Conservation (phyloP, 2,329 filamentous ascomycete genomes). For the Podosphaera aphanis region DNA sequence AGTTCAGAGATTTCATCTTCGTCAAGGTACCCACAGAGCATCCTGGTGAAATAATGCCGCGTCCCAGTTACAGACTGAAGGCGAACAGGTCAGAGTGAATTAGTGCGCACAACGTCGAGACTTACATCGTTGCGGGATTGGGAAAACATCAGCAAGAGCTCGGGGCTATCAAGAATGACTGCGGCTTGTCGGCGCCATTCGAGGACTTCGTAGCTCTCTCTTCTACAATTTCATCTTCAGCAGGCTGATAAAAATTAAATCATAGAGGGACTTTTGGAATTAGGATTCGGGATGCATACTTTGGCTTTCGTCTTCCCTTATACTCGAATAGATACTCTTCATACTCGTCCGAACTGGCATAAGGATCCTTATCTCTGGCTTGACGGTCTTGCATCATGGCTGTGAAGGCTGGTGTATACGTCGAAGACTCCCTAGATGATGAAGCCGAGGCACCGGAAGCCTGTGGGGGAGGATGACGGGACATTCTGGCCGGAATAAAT, state of each 20-base stretch:
- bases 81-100: not conserved
- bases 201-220: slow-evolving; percentile 8
- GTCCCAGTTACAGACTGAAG: slow-evolving; percentile 30
- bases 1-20: slow-evolving; percentile 4
- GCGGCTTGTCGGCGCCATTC: slow-evolving; percentile 23
- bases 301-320: slow-evolving; percentile 12
- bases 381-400: slow-evolving; percentile 31
- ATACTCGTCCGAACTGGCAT: slow-evolving; percentile 13
- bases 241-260: not conserved
- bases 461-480: too few relatives aligned
- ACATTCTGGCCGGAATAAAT: too few relatives aligned
- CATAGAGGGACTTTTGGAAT: slow-evolving; percentile 5
- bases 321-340: slow-evolving; percentile 7
- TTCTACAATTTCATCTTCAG: slow-evolving; percentile 3
- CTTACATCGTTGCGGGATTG: slow-evolving; percentile 29
- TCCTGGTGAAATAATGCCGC: slow-evolving; percentile 29
- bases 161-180: slow-evolving; percentile 30
- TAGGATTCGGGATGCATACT: slow-evolving; percentile 2
- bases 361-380: slow-evolving; percentile 33
- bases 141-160: slow-evolving; percentile 35
- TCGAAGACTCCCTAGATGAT: too few relatives aligned
- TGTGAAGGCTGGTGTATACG: slow-evolving; percentile 18
- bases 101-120: slow-evolving; percentile 5
- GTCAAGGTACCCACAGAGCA: slow-evolving; percentile 29
- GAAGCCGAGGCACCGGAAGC: too few relatives aligned